Percentiles rank a stretch among this genome's conserved stretches.
Evolutionary conservation across 2,329 filamentous ascomycete species (phyloP).

Genomic region (Aspergillus hortae): DNA sequence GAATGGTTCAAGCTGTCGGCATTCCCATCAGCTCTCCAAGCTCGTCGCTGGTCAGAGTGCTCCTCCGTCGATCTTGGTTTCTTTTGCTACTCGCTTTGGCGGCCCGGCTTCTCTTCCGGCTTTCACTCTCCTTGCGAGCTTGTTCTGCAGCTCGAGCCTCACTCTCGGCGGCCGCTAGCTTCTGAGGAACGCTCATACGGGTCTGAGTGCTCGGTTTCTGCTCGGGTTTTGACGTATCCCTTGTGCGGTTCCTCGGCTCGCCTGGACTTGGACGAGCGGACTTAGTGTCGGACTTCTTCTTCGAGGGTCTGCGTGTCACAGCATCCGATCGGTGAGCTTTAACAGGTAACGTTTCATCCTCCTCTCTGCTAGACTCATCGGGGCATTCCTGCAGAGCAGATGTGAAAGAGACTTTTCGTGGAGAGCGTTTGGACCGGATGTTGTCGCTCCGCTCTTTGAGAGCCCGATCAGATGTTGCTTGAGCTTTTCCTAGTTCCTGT

Average conservation of each 20-base stretch:
- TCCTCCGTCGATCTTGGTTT: slow-evolving; percentile 35
- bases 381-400: slow-evolving; percentile 28
- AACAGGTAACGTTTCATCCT: slow-evolving; percentile 32
- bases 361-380: slow-evolving; percentile 20
- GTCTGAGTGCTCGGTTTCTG: slow-evolving; percentile 15
- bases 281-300: slow-evolving; percentile 25
- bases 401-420: slow-evolving; percentile 39
- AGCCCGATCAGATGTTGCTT: slow-evolving; percentile 23
- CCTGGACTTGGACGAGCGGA: slow-evolving; percentile 16
- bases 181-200: slow-evolving; percentile 39
- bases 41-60: slow-evolving; percentile 45
- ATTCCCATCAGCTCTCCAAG: slow-evolving; percentile 39
- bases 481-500: slow-evolving; percentile 3
- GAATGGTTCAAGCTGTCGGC: slow-evolving; percentile 10
- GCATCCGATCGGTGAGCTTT: slow-evolving; percentile 31
- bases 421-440: slow-evolving; percentile 24
- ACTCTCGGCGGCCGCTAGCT: slow-evolving; percentile 41
- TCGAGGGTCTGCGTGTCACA: slow-evolving; percentile 26
- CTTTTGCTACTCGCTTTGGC: slow-evolving; percentile 23
- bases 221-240: slow-evolving; percentile 2
- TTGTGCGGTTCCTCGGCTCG: neutral
- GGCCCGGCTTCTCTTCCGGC: slow-evolving; percentile 33
- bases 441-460: slow-evolving; percentile 38
- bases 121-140: slow-evolving; percentile 30
- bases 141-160: slow-evolving; percentile 40